Conservation (phyloP, 2,329 filamentous ascomycete genomes). For the Aureobasidium vineae region DNA sequence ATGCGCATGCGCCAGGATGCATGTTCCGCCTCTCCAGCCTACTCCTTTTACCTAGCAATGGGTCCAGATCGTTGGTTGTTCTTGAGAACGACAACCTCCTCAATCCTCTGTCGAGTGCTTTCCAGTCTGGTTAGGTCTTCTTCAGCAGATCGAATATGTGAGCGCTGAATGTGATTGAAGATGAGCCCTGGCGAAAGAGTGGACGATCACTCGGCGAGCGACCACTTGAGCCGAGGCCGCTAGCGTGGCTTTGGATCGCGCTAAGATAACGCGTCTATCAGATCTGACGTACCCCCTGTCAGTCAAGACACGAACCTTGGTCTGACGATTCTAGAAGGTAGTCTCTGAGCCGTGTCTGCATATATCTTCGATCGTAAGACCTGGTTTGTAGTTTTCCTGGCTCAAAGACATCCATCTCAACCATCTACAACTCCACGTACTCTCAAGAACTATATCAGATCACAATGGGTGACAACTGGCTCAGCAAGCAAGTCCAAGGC, state of each 20-base stretch:
- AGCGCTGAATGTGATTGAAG: slow-evolving; percentile 1
- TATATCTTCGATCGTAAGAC: slow-evolving; percentile 15
- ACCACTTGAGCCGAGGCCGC: slow-evolving; percentile 6
- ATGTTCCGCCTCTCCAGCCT: slow-evolving; percentile 1
- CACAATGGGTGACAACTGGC: slow-evolving; percentile 44
- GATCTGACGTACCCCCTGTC: slow-evolving; percentile 11
- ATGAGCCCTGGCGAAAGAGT: slow-evolving; percentile 16
- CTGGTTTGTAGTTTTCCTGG: neutral
- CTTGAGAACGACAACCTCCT: neutral
- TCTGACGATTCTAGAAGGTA: slow-evolving; percentile 23
- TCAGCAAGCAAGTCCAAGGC: slow-evolving; percentile 46
- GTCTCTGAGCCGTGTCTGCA: neutral
- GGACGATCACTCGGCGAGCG: slow-evolving; percentile 6
- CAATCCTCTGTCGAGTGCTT: neutral
- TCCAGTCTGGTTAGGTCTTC: neutral
- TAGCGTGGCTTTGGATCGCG: neutral
- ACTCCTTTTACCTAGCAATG: neutral
- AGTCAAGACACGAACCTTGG: slow-evolving; percentile 1
- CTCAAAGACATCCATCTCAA: neutral
- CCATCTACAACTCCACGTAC: neutral
- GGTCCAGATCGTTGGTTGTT: neutral
- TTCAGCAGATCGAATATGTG: neutral
- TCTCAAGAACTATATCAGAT: neutral
- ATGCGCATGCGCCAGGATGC: slow-evolving; percentile 15
- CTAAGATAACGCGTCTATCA: slow-evolving; percentile 3